Conservation (phyloP, 768 basidiomycete genomes). For the Podaxis sp. region DNA sequence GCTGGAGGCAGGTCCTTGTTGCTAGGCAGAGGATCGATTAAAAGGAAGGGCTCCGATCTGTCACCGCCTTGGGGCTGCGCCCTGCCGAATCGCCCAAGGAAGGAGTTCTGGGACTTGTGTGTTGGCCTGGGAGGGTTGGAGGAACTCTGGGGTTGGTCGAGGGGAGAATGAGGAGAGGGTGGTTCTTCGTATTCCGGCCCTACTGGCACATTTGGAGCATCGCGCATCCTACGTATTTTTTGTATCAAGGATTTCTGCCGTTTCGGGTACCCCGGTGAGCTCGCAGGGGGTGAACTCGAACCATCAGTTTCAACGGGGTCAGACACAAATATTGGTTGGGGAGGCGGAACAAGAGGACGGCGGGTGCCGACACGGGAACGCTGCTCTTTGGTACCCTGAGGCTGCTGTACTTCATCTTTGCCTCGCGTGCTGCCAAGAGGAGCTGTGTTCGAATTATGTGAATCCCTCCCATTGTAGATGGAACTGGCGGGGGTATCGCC, state of each 20-base stretch:
- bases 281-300: conserved; percentile 36
- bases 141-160: conserved; percentile 24
- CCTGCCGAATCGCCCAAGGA: conserved; percentile 67
- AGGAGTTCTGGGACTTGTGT: conserved; percentile 70
- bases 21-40: conserved; percentile 46
- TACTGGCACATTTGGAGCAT: conserved; percentile 80
- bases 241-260: conserved; percentile 84
- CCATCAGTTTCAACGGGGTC: conserved; percentile 37
- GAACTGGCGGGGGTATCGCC: conserved; percentile 63
- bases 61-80: conserved; percentile 24
- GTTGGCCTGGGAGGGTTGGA: conserved; percentile 45
- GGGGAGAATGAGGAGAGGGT: conserved; percentile 44
- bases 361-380: conserved; percentile 35
- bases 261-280: conserved; percentile 49
- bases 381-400: conserved; percentile 38
- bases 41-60: conserved; percentile 57
- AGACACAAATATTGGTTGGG: conserved; percentile 76
- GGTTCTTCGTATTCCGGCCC: conserved; percentile 37
- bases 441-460: conserved; percentile 28
- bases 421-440: conserved; percentile 26
- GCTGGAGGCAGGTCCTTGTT: conserved; percentile 54
- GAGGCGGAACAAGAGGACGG: conserved; percentile 65
- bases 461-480: conserved; percentile 63
- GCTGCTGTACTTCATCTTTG: neutral
- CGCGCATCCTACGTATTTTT: conserved; percentile 85